Base-by-base conservation (phyloP, 2,329 filamentous ascomycete genomes). In the Xylariales sp. region DNA sequence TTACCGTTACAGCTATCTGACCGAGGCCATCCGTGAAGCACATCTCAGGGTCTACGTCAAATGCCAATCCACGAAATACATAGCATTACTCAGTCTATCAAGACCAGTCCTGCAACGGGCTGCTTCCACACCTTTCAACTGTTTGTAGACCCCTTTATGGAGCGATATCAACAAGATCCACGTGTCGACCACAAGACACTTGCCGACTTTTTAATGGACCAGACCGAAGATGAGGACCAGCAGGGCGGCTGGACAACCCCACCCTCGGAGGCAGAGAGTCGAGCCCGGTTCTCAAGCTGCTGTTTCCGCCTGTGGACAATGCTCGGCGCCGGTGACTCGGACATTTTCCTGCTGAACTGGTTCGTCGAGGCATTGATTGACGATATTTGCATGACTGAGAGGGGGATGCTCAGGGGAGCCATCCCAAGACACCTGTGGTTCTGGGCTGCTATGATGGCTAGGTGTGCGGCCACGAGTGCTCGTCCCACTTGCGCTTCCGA, bases 321-420 rank as follows among this genome's bases (percentile, higher is more conserved):
- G 46, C 40, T 51, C 2, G 51, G 51, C 3, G 45, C 51, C 14
- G 40, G 48, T 16, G 43, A 47, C 31, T 44, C 49, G 16, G 51
- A 53, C 29, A 46, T 48, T 3, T 53, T 53, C 32, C 47, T 50
- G 42, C 41, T 51, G 16, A 53, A 53, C 46, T 53, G 51, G 51
- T 50, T 53, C 18, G 40, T 53, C 19, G 51, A 53, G 29, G 51
- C 49, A 44, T 48, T 53, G 43, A 31, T 53, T 15, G 47, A 47
- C 21, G 49, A 53, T 25, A 47, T 51, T 18, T 49, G 42, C 5
- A 47, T 44, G 25, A 49, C 48, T 28, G 51, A 51, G 21, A 45
- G 46, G 18, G 44, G 46, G 6, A 50, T 53, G 51, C 43, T 48
- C 8, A 43, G 45, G 21, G 49, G 49, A 21, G 47, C 39, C 24